Base-by-base conservation (phyloP, 371 early-diverging fungal genomes). In the Chytridium lagenaria region DNA sequence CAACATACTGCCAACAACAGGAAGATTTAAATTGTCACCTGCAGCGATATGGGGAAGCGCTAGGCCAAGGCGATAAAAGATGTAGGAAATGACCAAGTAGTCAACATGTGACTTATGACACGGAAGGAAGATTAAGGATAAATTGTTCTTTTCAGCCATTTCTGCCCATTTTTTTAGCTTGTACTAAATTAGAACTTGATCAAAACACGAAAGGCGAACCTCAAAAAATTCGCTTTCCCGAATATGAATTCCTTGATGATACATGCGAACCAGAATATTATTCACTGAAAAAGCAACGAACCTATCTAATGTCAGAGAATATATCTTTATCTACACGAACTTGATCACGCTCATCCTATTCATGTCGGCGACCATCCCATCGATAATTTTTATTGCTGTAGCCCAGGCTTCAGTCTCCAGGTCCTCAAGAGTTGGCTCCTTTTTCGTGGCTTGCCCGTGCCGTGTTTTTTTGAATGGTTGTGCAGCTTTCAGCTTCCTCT, bases 81-180 rank as follows among this genome's bases (percentile, higher is more conserved):
- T 84, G 75, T 94, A 95, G 67, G 77, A 77, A 31, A 94, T 86
- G 26, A 94, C 93, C n/a, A 95, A 79, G 77, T 95, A 95, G 80
- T 95, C 95, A 61, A 95, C 86, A 74, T 95, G 95, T 0, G 92
- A 92, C 84, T 94, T 95, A 82, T 95, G 95, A 51, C 89, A 93
- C 31, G 95, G 95, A 70, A 93, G 75, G 51, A 94, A 85, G 28
- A 95, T 85, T 65, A 95, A 81, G 1, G 94, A 93, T 66, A 92
- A 84, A 59, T 89, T 86, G 55, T 89, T 87, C 70, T 88, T 84
- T 66, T 90, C 88, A 23, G 91, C 91, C 5, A 85, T 73, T 50
- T 86, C 74, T n/a, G 93, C 92, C 3, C 85, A 84, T 51, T 87
- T 71, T 69, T 86, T 85, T 37, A 93, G 72, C 92, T 91, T 36